These are phyloP conservation scores for Nidula microcarpa DNA, from an alignment of 768 basidiomycete species.

Conservation along the genomic window DNA sequence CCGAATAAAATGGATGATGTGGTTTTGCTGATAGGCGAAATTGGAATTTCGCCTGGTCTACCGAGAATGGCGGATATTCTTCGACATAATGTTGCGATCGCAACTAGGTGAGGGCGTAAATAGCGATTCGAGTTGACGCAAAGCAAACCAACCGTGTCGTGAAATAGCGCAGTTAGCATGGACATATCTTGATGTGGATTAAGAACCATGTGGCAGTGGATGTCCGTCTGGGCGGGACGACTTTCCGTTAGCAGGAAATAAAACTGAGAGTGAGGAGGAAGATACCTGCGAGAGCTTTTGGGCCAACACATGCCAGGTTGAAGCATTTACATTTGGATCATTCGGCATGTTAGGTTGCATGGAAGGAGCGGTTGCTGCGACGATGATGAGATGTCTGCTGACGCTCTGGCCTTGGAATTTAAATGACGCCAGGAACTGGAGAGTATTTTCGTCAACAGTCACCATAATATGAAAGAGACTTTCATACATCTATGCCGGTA, in stretches of 20 bases:
- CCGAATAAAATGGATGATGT: slow-evolving; percentile 8
- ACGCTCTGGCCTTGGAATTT: slow-evolving; percentile 13
- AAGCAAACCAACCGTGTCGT: slow-evolving; percentile 34
- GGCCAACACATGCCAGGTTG: neutral
- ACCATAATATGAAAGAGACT: neutral
- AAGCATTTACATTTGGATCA: neutral
- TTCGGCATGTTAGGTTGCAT: too few species aligned
- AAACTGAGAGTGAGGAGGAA: neutral
- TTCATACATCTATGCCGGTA: slow-evolving; percentile 41
- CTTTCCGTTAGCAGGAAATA: neutral
- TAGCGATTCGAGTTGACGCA: too few species aligned
- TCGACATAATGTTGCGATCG: slow-evolving; percentile 35
- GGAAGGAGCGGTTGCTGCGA: slow-evolving; percentile 4
- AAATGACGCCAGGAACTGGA: slow-evolving; percentile 30
- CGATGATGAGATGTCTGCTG: slow-evolving; percentile 7
- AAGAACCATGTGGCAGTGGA: slow-evolving; percentile 58
- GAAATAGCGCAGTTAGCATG: slow-evolving; percentile 43
- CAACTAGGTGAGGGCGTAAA: slow-evolving; percentile 20
- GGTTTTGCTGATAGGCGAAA: slow-evolving; percentile 43
- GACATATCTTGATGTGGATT: slow-evolving; percentile 42
- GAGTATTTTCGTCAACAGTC: slow-evolving; percentile 2
- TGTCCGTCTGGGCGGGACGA: slow-evolving; percentile 34
- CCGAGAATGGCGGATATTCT: slow-evolving; percentile 37
- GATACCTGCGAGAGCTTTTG: neutral
- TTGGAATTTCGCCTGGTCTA: slow-evolving; percentile 27